Evolutionary conservation across 1,284 basidiomycete genomes (phyloP).

Genomic region (Ustilago xerochloae): DNA sequence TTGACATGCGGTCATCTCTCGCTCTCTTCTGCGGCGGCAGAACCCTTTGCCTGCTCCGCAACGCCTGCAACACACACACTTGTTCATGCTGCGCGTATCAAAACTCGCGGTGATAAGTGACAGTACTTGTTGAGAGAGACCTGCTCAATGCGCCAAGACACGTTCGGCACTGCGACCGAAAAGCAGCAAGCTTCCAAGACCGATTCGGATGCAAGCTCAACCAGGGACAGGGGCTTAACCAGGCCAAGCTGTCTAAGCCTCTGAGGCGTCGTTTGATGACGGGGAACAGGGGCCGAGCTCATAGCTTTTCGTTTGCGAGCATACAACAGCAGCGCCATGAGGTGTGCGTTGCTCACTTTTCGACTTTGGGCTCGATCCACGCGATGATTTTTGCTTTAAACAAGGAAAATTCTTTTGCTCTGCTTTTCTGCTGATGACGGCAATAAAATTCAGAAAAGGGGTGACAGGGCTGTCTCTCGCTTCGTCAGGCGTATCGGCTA

Average conservation of each 20-base stretch:
- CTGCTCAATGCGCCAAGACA: too few relatives aligned
- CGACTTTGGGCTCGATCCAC: conserved; percentile 5
- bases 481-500: conserved; percentile 2
- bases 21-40: background rate
- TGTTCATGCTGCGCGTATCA: too few relatives aligned
- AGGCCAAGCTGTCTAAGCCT: background rate
- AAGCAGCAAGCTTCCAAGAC: too few relatives aligned
- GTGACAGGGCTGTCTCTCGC: background rate
- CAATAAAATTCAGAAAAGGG: background rate
- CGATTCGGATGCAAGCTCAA: too few relatives aligned
- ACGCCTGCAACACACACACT: too few relatives aligned
- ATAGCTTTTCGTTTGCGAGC: background rate
- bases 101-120: too few relatives aligned
- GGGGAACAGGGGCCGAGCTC: background rate
- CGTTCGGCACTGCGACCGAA: too few relatives aligned
- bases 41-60: too few relatives aligned
- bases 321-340: too few relatives aligned
- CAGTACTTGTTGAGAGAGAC: too few relatives aligned
- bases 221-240: background rate
- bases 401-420: background rate
- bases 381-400: background rate
- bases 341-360: background rate
- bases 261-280: background rate
- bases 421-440: background rate
- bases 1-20: background rate